A percentile compares a stretch with the other conserved stretches of the same genome.
Evolutionary conservation across 306 rosid genomes (phyloP).

Genomic region (Vachellia pachyceras): DNA sequence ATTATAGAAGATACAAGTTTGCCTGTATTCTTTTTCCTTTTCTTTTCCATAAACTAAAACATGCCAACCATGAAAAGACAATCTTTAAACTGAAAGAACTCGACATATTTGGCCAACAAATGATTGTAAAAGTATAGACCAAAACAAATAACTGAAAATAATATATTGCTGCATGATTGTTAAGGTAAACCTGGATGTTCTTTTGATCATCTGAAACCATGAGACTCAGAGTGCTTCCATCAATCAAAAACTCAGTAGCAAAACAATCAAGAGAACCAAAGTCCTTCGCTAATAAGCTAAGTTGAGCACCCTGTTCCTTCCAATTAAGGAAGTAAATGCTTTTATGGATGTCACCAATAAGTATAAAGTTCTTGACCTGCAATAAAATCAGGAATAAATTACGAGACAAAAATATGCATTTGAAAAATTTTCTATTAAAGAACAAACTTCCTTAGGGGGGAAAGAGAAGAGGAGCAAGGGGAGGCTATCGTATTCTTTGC

Average conservation of each 20-base stretch:
- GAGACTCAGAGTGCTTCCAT: conserved; percentile 95
- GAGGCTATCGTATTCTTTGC: neutral
- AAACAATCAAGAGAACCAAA: conserved; percentile 90
- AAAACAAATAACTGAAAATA: conserved; percentile 28
- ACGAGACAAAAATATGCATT: neutral
- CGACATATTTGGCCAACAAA: neutral
- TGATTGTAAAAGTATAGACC: neutral
- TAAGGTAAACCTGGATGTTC: conserved; percentile 57
- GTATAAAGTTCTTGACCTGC: conserved; percentile 95
- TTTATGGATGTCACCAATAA: conserved; percentile 88
- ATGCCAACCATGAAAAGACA: neutral
- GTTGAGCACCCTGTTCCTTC: conserved; percentile 99
- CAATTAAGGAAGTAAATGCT: conserved; percentile 95
- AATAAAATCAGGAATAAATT: conserved; percentile 32
- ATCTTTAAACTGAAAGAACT: conserved; percentile 3
- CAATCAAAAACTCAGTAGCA: conserved; percentile 93
- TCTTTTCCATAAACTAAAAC: conserved; percentile 8
- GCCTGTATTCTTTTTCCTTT: neutral
- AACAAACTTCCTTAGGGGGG: neutral
- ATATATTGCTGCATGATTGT: conserved; percentile 14
- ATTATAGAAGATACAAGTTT: neutral
- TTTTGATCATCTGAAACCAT: conserved; percentile 86
- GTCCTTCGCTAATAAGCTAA: conserved; percentile 95
- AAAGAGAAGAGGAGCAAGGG: neutral
- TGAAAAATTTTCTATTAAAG: neutral